Evolutionary conservation across 2,329 filamentous ascomycete species (phyloP).

Genomic region (Hypoxylon sp.): DNA sequence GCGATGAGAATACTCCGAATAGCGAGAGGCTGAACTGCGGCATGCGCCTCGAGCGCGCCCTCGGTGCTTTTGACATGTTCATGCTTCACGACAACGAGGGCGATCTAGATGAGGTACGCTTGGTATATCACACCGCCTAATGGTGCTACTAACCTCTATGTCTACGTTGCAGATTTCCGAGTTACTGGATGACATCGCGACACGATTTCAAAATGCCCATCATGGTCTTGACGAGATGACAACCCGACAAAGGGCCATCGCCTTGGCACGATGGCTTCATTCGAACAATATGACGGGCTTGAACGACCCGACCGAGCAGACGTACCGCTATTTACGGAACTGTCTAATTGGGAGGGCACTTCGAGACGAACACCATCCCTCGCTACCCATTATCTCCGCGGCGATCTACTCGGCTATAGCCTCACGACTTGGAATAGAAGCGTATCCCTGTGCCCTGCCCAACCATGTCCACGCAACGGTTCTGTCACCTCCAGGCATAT

Average conservation of each 20-base stretch:
- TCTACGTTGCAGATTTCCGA: constrained; percentile 65
- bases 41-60: constrained; percentile 75
- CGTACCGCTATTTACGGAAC: constrained; percentile 86
- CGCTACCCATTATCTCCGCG: constrained; percentile 87
- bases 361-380: constrained; percentile 79
- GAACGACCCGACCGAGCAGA: constrained; percentile 67
- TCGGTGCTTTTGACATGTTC: constrained; percentile 92
- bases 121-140: background rate
- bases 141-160: constrained; percentile 8
- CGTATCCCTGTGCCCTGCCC: constrained; percentile 84
- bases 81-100: constrained; percentile 79
- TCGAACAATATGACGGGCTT: constrained; percentile 78
- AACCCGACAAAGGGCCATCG: constrained; percentile 76
- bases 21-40: constrained; percentile 62
- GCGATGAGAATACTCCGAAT: constrained; percentile 42
- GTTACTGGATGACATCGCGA: constrained; percentile 76
- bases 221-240: constrained; percentile 69
- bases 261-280: constrained; percentile 78
- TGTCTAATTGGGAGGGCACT: constrained; percentile 89
- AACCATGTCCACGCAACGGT: constrained; percentile 89
- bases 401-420: constrained; percentile 89
- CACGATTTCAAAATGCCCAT: constrained; percentile 67
- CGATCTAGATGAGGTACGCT: constrained; percentile 78
- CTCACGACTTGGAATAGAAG: constrained; percentile 79
- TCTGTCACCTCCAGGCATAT: constrained; percentile 70